Percentiles rank a stretch among this genome's conserved stretches.
Conservation (phyloP, 1,139 yeast genomes). For the Kazachstania sp. region DNA sequence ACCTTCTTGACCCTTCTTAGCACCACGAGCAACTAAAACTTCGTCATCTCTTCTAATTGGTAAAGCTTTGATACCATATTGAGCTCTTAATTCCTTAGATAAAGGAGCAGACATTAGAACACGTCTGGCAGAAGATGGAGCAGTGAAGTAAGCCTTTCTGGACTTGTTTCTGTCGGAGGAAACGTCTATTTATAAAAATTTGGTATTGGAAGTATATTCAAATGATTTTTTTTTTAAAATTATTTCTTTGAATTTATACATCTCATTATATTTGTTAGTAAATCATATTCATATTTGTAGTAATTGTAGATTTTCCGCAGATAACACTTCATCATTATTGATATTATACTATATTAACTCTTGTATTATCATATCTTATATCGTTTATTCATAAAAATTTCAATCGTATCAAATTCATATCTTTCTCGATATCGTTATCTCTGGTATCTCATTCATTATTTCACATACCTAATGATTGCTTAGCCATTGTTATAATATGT, state of each 20-base stretch:
- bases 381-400: neutral
- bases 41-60: conserved; percentile 99
- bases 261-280: too few species aligned
- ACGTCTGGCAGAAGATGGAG: conserved; percentile 97
- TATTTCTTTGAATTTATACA: too few species aligned
- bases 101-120: conserved; percentile 95
- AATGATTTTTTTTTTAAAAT: neutral
- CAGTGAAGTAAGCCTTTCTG: conserved; percentile 99
- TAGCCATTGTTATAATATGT: conserved; percentile 34
- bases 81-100: conserved; percentile 97
- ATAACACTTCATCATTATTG: neutral
- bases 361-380: neutral
- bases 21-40: conserved; percentile 94
- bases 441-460: neutral
- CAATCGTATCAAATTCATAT: neutral
- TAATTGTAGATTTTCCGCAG: too few species aligned
- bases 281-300: neutral
- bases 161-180: conserved; percentile 99
- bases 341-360: neutral
- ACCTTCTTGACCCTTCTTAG: conserved; percentile 99
- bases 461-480: conserved; percentile 39
- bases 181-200: conserved; percentile 53
- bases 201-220: neutral
- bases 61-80: conserved; percentile 90
- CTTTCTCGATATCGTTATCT: neutral